Conservation (phyloP, 495 filamentous ascomycete species). For the Penicillium daleae region DNA sequence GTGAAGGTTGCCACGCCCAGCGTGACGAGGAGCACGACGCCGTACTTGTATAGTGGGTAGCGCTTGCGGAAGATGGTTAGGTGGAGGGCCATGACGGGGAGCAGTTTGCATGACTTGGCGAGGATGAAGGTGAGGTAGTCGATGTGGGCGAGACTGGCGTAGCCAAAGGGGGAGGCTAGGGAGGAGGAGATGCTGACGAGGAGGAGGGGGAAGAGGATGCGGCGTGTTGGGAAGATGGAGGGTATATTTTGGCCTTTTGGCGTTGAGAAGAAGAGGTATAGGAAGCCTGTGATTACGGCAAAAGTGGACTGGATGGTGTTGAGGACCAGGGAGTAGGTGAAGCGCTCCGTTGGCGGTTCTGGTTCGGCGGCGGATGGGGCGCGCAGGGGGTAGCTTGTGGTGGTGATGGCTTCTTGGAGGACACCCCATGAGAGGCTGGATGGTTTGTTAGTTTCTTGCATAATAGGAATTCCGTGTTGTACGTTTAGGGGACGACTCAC, state of each 20-base stretch:
- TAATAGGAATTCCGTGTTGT: background rate
- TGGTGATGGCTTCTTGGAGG: slow-evolving; percentile 96
- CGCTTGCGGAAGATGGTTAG: slow-evolving; percentile 86
- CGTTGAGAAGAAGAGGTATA: slow-evolving; percentile 76
- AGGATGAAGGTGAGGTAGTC: slow-evolving; percentile 99
- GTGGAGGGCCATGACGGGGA: slow-evolving; percentile 97
- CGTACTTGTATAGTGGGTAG: slow-evolving; percentile 96
- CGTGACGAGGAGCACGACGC: slow-evolving; percentile 87
- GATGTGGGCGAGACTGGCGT: slow-evolving; percentile 89
- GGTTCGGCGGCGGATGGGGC: slow-evolving; percentile 47
- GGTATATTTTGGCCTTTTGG: slow-evolving; percentile 58
- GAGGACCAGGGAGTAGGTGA: slow-evolving; percentile 90
- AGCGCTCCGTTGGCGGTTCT: slow-evolving; percentile 64
- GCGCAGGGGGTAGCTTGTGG: slow-evolving; percentile 70
- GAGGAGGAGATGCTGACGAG: slow-evolving; percentile 86
- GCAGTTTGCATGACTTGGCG: slow-evolving; percentile 95
- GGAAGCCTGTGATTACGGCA: slow-evolving; percentile 76
- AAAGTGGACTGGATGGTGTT: slow-evolving; percentile 95
- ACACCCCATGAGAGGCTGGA: slow-evolving; percentile 89
- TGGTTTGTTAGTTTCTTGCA: slow-evolving; percentile 21
- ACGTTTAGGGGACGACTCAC: slow-evolving; percentile 55
- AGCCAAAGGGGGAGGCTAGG: slow-evolving; percentile 92
- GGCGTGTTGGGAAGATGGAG: slow-evolving; percentile 71
- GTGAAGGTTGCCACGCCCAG: slow-evolving; percentile 94
- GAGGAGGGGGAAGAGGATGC: slow-evolving; percentile 76